Evolutionary conservation across 208 protist genomes (phyloP).

Genomic region (Trypanosoma grayi): DNA sequence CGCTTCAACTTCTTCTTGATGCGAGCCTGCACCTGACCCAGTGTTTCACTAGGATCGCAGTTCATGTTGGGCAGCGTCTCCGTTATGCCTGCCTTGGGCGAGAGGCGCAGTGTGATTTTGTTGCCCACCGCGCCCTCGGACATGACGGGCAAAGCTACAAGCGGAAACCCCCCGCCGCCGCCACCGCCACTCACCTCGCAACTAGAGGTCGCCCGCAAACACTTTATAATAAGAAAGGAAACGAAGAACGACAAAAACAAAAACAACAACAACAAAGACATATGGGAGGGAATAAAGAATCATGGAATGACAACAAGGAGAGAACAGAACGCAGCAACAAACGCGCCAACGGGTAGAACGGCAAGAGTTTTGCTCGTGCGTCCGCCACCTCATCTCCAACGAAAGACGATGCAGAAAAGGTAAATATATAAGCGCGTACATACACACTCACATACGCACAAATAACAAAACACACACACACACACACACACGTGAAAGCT

Average conservation of each 20-base stretch:
- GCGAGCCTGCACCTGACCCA: constrained; percentile 57
- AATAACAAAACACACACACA: too few species aligned
- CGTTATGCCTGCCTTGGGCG: constrained; percentile 27
- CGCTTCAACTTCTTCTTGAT: constrained; percentile 56
- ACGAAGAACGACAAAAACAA: constrained; percentile 15
- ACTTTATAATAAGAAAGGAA: background rate
- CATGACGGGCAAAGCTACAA: background rate
- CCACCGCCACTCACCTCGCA: too few species aligned
- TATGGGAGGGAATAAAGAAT: background rate
- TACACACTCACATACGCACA: too few species aligned
- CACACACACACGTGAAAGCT: too few species aligned
- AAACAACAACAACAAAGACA: background rate
- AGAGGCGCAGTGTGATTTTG: constrained; percentile 61
- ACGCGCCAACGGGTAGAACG: too few species aligned
- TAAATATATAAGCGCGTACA: too few species aligned
- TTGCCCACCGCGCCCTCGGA: constrained; percentile 10
- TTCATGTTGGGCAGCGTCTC: constrained; percentile 39
- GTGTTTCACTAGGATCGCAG: constrained; percentile 49
- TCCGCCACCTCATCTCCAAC: too few species aligned
- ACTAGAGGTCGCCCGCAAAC: too few species aligned
- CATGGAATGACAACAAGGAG: too few species aligned
- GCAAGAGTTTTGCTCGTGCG: too few species aligned
- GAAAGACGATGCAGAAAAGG: too few species aligned
- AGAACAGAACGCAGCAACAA: too few species aligned
- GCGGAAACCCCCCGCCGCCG: background rate